Percentiles rank a stretch among this genome's conserved stretches.
These are phyloP conservation scores for Vinca major DNA, from an alignment of 305 asterid species.

Conservation along the genomic window DNA sequence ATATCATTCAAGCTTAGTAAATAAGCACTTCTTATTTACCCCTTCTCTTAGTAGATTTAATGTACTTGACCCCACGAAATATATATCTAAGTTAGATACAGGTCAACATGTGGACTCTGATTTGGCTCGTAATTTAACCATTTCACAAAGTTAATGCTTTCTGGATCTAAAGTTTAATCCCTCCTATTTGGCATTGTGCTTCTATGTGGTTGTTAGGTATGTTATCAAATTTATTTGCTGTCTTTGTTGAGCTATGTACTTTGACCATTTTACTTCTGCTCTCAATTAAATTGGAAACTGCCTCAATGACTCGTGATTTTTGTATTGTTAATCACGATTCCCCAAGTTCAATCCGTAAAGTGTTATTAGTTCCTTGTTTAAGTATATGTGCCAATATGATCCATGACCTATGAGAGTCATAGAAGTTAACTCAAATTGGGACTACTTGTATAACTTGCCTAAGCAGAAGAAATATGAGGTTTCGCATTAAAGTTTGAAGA, in stretches of 20 bases:
- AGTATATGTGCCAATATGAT: background rate
- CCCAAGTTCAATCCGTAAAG: background rate
- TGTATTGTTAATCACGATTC: background rate
- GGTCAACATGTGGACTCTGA: background rate
- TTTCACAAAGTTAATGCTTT: background rate
- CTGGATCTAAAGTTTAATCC: background rate
- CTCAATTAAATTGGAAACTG: background rate
- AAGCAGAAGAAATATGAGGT: background rate
- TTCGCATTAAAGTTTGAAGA: background rate
- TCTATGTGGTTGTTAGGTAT: background rate
- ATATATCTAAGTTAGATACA: background rate
- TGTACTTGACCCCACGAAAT: background rate
- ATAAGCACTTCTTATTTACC: background rate
- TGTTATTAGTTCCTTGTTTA: background rate
- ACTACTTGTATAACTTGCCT: background rate
- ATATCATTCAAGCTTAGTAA: background rate
- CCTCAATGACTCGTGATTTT: background rate
- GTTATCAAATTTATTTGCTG: background rate
- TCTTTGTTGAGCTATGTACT: background rate
- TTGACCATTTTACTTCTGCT: background rate
- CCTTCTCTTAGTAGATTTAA: background rate
- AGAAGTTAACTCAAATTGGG: background rate
- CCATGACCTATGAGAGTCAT: background rate
- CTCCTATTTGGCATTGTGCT: background rate
- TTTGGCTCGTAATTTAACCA: background rate